phyloP scores from a whole-genome alignment of 1,284 basidiomycete genomes.

The Apiotrichum sp. region DNA sequence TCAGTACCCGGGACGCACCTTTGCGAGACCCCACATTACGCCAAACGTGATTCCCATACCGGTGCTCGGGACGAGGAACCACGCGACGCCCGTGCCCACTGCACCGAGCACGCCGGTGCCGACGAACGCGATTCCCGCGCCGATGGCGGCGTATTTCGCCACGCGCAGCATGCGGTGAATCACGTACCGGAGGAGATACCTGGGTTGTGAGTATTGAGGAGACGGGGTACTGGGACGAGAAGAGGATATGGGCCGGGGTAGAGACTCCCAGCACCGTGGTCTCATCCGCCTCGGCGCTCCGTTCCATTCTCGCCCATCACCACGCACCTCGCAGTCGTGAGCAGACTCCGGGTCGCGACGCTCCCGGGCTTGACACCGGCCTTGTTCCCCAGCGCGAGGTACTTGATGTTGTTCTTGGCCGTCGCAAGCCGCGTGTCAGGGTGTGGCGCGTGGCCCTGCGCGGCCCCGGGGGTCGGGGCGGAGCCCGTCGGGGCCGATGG shows the following conservation, averaged over 20 bases:
- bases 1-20: conserved; percentile 24
- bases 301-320: neutral
- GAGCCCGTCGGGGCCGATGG: neutral
- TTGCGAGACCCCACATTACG: conserved; percentile 33
- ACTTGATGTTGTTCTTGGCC: conserved; percentile 39
- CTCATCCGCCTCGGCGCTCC: too few relatives aligned
- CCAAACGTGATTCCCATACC: conserved; percentile 39
- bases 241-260: too few relatives aligned
- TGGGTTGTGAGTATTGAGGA: conserved; percentile 5
- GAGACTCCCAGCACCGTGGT: too few relatives aligned
- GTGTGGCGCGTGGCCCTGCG: neutral
- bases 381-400: conserved; percentile 39
- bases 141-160: conserved; percentile 44
- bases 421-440: conserved; percentile 11
- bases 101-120: conserved; percentile 41
- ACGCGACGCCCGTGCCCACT: conserved; percentile 38
- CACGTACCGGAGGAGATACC: conserved; percentile 44
- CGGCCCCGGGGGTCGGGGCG: neutral
- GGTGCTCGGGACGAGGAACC: conserved; percentile 42
- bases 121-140: conserved; percentile 34
- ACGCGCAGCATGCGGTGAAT: conserved; percentile 44
- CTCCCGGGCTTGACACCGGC: conserved; percentile 34
- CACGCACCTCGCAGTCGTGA: conserved; percentile 41
- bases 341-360: conserved; percentile 36
- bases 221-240: too few relatives aligned